phyloP scores from a whole-genome alignment of 1,284 basidiomycete species.

The Fomitopsis palustris region DNA sequence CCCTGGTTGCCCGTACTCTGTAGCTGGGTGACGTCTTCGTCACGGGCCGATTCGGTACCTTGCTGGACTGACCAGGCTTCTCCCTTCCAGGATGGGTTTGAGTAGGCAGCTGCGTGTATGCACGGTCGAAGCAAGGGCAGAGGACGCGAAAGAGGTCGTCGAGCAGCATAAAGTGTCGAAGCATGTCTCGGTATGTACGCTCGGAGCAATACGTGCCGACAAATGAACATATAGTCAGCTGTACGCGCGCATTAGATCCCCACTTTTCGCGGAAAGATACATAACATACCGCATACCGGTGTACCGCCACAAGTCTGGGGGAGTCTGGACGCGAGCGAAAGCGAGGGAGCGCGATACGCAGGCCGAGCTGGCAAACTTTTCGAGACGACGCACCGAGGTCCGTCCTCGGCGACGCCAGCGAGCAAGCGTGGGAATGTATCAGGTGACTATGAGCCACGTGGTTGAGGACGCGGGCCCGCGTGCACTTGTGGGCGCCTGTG shows the following conservation, averaged over 20 bases:
- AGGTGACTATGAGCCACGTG: not conserved
- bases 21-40: not conserved
- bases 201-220: constrained; percentile 31
- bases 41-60: not conserved
- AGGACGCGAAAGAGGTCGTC: constrained; percentile 1
- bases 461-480: not conserved
- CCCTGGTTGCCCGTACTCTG: not conserved
- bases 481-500: not conserved
- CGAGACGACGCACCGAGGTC: constrained; percentile 1
- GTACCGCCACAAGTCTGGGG: constrained; percentile 7
- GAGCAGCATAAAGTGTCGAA: constrained; percentile 7
- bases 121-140: not conserved
- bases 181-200: constrained; percentile 22
- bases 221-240: constrained; percentile 35
- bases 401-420: not conserved
- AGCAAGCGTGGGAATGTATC: not conserved
- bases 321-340: constrained; percentile 2
- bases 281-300: constrained; percentile 28
- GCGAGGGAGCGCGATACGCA: not conserved
- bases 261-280: not conserved
- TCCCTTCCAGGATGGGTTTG: not conserved
- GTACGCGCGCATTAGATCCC: not conserved
- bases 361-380: constrained; percentile 9
- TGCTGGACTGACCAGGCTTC: not conserved
- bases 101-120: not conserved